Percentiles rank a stretch among this genome's conserved stretches.
Conservation (phyloP, 495 filamentous ascomycete species). For the Oidiodendron maius region DNA sequence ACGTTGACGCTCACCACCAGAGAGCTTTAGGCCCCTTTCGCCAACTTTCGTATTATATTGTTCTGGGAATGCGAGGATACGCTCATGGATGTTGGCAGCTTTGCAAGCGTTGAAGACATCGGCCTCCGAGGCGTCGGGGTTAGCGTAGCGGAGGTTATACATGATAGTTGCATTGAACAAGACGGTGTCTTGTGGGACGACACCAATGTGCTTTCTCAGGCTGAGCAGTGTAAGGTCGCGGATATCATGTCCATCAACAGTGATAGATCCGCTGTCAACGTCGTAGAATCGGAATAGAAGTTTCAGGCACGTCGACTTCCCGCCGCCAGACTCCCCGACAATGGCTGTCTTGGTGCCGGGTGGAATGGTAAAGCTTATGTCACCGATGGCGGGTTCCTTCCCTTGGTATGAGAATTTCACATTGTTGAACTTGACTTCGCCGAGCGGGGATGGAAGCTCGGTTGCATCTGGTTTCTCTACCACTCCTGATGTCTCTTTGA, state of each 20-base stretch:
- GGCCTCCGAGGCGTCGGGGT: constrained; percentile 24
- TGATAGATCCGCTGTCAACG: constrained; percentile 50
- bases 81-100: constrained; percentile 29
- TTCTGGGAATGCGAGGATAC: constrained; percentile 33
- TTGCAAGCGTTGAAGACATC: constrained; percentile 37
- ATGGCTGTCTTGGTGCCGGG: constrained; percentile 63
- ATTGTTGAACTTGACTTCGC: constrained; percentile 51
- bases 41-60: constrained; percentile 39
- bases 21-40: constrained; percentile 28
- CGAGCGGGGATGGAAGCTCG: constrained; percentile 49
- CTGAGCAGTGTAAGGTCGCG: constrained; percentile 53
- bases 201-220: constrained; percentile 40
- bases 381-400: constrained; percentile 55
- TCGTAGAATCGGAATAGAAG: constrained; percentile 67
- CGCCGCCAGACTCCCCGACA: constrained; percentile 66
- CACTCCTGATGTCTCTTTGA: constrained; percentile 11
- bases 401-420: constrained; percentile 65
- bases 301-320: constrained; percentile 68
- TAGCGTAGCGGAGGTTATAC: constrained; percentile 39
- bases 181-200: constrained; percentile 40
- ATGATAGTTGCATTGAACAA: constrained; percentile 40
- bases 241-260: constrained; percentile 67
- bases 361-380: constrained; percentile 50
- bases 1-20: constrained; percentile 42
- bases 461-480: too few relatives aligned